These are phyloP conservation scores for Fusarium sp. DNA, from an alignment of 2,329 filamentous ascomycete genomes.

Conservation along the genomic window DNA sequence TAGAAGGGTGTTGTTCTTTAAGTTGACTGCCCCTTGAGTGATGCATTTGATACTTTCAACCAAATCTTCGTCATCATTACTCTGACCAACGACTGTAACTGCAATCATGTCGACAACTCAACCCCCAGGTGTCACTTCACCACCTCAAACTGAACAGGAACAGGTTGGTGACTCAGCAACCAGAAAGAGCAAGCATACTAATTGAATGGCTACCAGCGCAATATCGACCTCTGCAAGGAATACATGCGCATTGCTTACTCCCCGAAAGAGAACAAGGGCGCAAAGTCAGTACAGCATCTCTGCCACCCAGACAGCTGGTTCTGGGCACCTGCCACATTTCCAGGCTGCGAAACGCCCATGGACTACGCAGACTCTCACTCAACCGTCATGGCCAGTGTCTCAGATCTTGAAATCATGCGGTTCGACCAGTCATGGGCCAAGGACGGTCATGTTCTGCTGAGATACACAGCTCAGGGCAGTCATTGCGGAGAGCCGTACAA, in stretches of 20 bases:
- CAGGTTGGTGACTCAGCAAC: not conserved
- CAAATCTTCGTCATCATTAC: too few relatives aligned
- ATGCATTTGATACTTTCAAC: not conserved
- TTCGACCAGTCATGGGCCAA: slow-evolving; percentile 43
- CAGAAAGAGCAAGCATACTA: not conserved
- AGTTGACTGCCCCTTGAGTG: not conserved
- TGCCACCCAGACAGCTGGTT: slow-evolving; percentile 35
- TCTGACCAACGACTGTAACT: not conserved
- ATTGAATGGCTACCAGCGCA: not conserved
- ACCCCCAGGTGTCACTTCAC: slow-evolving; percentile 7
- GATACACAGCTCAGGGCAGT: slow-evolving; percentile 42
- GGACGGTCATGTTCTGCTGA: slow-evolving; percentile 38
- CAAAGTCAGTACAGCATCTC: slow-evolving; percentile 22
- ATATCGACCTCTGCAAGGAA: slow-evolving; percentile 25
- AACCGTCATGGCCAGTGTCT: slow-evolving; percentile 37
- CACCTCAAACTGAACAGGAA: slow-evolving; percentile 16
- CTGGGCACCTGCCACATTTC: slow-evolving; percentile 33
- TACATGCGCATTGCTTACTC: slow-evolving; percentile 35
- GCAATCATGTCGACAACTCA: not conserved
- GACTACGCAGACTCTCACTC: slow-evolving; percentile 43
- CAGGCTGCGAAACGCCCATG: slow-evolving; percentile 32
- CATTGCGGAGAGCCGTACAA: slow-evolving; percentile 42
- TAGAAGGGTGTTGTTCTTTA: too few relatives aligned
- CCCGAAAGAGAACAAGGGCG: slow-evolving; percentile 24
- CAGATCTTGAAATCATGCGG: slow-evolving; percentile 36